Base-by-base conservation (phyloP, 257 asterid species). In the Osmanthus fragrans region DNA sequence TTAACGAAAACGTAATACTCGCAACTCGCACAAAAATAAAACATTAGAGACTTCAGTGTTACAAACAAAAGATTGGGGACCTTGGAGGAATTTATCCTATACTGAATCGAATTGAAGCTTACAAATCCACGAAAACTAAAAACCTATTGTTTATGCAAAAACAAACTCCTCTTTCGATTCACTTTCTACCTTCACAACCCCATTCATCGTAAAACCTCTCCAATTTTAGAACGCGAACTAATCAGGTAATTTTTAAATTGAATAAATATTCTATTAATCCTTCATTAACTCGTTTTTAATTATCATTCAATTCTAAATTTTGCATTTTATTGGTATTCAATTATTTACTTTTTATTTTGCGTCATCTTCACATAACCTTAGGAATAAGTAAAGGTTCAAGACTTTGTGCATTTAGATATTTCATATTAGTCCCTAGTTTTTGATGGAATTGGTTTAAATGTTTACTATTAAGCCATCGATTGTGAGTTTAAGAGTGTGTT, bases 111-210 rank as follows among this genome's bases (percentile, higher is more conserved):
- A 32, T 3, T 32, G 4, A 36, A 36, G 10, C 40, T 36, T 1
- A 36, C 40, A 36, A 6, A 36, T 36, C 3, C 40, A 12, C 73
- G 67, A 16, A 64, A 51, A 54, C 27, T 47, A 49, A 70, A 30
- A 51, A 72, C 86, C 85, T 80, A 83, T 77, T 76, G 42, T 73
- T 80, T 68, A 65, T 78, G 79, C 73, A 19, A 74, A 74, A 64
- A 73, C 70, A 71, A 36, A n/a, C 51, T 34, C n/a, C 25, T 71
- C 49, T 75, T 37, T 63, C 63, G 15, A 10, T 1, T n/a, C 45
- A 6, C 70, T 16, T 39, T 23, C 18, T 75, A 39, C 66, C 79
- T 71, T 76, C 88, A 75, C 84, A 80, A 74, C 74, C 75, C 51
- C 73, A 65, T 64, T 65, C 73, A 49, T 80, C 75, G 16, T 11